A percentile compares a stretch with the other conserved stretches of the same genome.
These are phyloP conservation scores for Phoma sp. DNA, from an alignment of 2,329 filamentous ascomycete genomes.

Conservation along the genomic window DNA sequence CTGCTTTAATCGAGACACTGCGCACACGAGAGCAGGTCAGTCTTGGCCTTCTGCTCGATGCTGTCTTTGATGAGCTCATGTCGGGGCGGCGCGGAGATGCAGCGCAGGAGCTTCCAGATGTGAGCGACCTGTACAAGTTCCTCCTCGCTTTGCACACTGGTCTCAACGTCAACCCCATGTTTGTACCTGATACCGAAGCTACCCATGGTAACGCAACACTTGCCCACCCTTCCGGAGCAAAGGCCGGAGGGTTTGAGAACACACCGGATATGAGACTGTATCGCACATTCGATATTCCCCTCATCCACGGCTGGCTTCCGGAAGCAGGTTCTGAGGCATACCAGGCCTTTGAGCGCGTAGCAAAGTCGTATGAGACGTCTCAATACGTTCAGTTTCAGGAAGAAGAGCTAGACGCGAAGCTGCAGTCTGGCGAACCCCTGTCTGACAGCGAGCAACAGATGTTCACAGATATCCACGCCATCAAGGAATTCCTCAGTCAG, in stretches of 20 bases:
- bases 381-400: slow-evolving; percentile 88
- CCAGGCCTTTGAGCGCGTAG: slow-evolving; percentile 73
- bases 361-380: slow-evolving; percentile 87
- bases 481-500: slow-evolving; percentile 79
- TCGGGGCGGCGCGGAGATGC: slow-evolving; percentile 72
- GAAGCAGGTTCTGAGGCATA: slow-evolving; percentile 68
- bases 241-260: slow-evolving; percentile 80
- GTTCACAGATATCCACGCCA: slow-evolving; percentile 81
- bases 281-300: slow-evolving; percentile 82
- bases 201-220: slow-evolving; percentile 43
- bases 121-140: slow-evolving; percentile 86
- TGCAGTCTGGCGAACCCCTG: slow-evolving; percentile 66
- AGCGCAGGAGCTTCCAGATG: slow-evolving; percentile 75
- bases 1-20: slow-evolving; percentile 78
- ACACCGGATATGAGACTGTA: slow-evolving; percentile 92
- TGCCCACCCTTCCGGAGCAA: slow-evolving; percentile 49
- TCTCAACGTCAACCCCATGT: slow-evolving; percentile 96
- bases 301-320: slow-evolving; percentile 95
- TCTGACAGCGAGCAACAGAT: slow-evolving; percentile 75
- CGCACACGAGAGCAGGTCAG: slow-evolving; percentile 85
- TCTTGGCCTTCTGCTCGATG: slow-evolving; percentile 82
- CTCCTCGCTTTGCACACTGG: slow-evolving; percentile 88
- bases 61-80: slow-evolving; percentile 92
- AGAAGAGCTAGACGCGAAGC: slow-evolving; percentile 84
- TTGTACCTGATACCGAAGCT: slow-evolving; percentile 64